phyloP scores from a whole-genome alignment of 768 basidiomycete species.

The Trametes maxima region DNA sequence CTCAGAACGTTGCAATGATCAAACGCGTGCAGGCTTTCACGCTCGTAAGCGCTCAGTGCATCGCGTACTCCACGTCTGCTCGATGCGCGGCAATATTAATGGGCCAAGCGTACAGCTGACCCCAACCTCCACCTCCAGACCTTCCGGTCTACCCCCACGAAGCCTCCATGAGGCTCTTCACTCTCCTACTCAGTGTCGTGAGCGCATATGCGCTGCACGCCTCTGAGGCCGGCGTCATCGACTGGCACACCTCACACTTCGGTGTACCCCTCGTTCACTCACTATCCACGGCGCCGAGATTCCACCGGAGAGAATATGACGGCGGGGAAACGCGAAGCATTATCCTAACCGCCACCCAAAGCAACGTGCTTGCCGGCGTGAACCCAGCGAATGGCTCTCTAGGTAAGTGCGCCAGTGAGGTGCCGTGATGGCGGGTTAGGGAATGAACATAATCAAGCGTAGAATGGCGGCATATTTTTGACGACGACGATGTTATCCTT shows the following conservation, averaged over 20 bases:
- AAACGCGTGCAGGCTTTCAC: neutral
- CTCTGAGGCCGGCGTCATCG: conserved; percentile 77
- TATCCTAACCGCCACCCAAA: conserved; percentile 66
- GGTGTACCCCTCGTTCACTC: conserved; percentile 68
- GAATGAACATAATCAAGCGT: conserved; percentile 16
- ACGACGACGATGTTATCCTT: conserved; percentile 66
- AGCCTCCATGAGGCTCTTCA: conserved; percentile 23
- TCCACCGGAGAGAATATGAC: conserved; percentile 45
- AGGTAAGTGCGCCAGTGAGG: conserved; percentile 47
- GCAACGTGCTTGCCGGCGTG: conserved; percentile 79
- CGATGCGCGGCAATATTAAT: neutral
- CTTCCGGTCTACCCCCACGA: neutral
- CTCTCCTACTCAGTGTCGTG: conserved; percentile 2
- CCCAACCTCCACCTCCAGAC: neutral
- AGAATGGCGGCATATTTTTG: conserved; percentile 85
- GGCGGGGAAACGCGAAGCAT: conserved; percentile 42
- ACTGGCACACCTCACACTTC: conserved; percentile 83
- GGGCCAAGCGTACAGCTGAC: neutral
- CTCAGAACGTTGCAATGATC: too few species aligned
- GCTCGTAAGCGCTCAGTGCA: neutral
- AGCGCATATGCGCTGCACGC: conserved; percentile 45
- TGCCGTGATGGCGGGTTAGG: neutral
- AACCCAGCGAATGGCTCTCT: conserved; percentile 67
- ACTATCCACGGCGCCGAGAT: conserved; percentile 56
- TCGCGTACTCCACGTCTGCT: neutral